A percentile compares a stretch with the other conserved stretches of the same genome.
These are phyloP conservation scores for Lactuca sativa DNA, from an alignment of 129 eudicot genomes.

Conservation along the genomic window DNA sequence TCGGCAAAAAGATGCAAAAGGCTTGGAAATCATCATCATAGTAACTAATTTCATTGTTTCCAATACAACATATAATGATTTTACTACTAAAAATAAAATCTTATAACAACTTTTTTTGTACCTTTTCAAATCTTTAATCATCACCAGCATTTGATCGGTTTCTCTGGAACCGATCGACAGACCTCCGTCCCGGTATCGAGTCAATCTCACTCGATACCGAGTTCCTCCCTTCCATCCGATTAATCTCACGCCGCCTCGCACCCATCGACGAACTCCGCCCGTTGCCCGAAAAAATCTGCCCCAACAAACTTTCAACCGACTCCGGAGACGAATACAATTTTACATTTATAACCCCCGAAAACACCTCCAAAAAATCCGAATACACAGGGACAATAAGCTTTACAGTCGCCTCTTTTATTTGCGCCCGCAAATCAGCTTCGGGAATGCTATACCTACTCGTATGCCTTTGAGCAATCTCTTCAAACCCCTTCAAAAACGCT, in stretches of 20 bases:
- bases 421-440: constrained; percentile 69
- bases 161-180: constrained; percentile 34
- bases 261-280: constrained; percentile 24
- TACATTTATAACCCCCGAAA: constrained; percentile 36
- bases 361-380: constrained; percentile 42
- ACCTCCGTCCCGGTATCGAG: constrained; percentile 21
- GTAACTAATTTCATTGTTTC: not conserved
- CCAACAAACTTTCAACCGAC: constrained; percentile 41
- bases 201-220: constrained; percentile 46
- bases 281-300: constrained; percentile 41
- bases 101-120: not conserved
- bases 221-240: constrained; percentile 37
- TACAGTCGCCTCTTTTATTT: constrained; percentile 63
- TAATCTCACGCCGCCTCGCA: constrained; percentile 31
- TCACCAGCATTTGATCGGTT: constrained; percentile 49
- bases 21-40: constrained; percentile 72
- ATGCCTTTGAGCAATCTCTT: constrained; percentile 56
- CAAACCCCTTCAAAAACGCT: constrained; percentile 56
- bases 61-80: not conserved
- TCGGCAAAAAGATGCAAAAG: constrained; percentile 68
- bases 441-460: constrained; percentile 47
- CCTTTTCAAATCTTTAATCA: constrained; percentile 25
- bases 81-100: not conserved
- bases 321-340: constrained; percentile 47
- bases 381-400: constrained; percentile 67